These are phyloP conservation scores for Gracilaria domingensis DNA, from an alignment of 23 red algal genomes.

Conservation along the genomic window DNA sequence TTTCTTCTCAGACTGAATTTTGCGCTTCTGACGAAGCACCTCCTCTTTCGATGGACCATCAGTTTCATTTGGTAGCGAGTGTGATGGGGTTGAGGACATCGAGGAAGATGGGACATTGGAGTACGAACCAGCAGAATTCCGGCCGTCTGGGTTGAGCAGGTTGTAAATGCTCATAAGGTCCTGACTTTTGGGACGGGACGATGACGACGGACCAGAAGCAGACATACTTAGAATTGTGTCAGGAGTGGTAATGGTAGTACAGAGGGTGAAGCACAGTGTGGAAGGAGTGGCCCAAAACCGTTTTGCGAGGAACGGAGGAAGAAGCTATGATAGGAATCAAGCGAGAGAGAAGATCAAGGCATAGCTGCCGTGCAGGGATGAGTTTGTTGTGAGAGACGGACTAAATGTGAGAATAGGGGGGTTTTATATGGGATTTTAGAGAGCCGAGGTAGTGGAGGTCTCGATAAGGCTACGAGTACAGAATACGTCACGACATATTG, in stretches of 20 bases:
- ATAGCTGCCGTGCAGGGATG: neutral
- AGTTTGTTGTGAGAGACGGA: neutral
- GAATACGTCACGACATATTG: conserved; percentile 10
- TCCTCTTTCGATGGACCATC: neutral
- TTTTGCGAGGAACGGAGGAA: neutral
- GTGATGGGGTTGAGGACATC: neutral
- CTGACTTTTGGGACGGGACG: neutral
- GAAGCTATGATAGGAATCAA: neutral
- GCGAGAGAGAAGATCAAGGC: conserved; percentile 5
- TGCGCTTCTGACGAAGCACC: conserved; percentile 29
- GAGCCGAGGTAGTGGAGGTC: neutral
- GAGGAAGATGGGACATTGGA: neutral
- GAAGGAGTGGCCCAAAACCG: neutral
- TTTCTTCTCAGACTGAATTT: conserved; percentile 60
- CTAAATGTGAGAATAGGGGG: neutral
- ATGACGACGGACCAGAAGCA: neutral
- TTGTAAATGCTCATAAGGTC: conserved; percentile 49
- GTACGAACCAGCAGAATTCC: neutral
- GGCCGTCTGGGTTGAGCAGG: conserved; percentile 34
- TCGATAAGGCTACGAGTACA: neutral
- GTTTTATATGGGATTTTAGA: conserved; percentile 27
- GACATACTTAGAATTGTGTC: neutral
- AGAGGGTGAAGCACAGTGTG: neutral
- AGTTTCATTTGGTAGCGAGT: neutral
- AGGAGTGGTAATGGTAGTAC: neutral